A percentile compares a stretch with the other conserved stretches of the same genome.
Conservation (phyloP, 208 protist genomes). For the Trypanosoma brucei region DNA sequence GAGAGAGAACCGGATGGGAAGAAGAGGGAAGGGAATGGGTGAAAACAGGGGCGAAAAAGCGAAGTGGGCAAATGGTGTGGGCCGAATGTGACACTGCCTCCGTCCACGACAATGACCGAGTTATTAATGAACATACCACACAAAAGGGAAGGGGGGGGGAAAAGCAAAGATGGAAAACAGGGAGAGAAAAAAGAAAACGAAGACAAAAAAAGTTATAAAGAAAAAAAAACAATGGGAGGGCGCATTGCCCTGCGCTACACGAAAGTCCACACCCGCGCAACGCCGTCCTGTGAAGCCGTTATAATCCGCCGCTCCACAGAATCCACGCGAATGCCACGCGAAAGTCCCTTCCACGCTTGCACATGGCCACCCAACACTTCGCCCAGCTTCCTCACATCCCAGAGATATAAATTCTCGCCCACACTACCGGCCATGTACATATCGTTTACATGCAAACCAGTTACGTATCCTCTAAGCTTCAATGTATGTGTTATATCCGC, state of each 20-base stretch:
- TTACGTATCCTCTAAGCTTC: slow-evolving; percentile 80
- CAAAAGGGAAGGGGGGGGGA: neutral
- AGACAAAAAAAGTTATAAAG: neutral
- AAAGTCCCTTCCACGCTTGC: slow-evolving; percentile 76
- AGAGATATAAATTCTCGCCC: slow-evolving; percentile 79
- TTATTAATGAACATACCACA: neutral
- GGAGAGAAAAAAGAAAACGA: neutral
- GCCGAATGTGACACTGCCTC: neutral
- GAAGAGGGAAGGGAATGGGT: neutral
- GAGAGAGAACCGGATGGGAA: neutral
- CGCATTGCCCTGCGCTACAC: slow-evolving; percentile 25
- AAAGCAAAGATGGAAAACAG: neutral
- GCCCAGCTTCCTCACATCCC: slow-evolving; percentile 74
- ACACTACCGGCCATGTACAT: slow-evolving; percentile 70
- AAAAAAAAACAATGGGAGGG: too few species aligned
- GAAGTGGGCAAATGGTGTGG: neutral
- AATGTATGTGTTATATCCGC: slow-evolving; percentile 44
- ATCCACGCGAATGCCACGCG: slow-evolving; percentile 64
- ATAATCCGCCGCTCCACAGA: slow-evolving; percentile 46
- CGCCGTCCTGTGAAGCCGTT: slow-evolving; percentile 75
- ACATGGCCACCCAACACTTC: slow-evolving; percentile 70
- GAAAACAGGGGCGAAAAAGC: neutral
- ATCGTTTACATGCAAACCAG: slow-evolving; percentile 72
- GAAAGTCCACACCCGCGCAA: slow-evolving; percentile 79
- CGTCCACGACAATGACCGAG: too few species aligned